Evolutionary conservation across 2,329 filamentous ascomycete species (phyloP).

Genomic region (Phaeoacremonium minimum): DNA sequence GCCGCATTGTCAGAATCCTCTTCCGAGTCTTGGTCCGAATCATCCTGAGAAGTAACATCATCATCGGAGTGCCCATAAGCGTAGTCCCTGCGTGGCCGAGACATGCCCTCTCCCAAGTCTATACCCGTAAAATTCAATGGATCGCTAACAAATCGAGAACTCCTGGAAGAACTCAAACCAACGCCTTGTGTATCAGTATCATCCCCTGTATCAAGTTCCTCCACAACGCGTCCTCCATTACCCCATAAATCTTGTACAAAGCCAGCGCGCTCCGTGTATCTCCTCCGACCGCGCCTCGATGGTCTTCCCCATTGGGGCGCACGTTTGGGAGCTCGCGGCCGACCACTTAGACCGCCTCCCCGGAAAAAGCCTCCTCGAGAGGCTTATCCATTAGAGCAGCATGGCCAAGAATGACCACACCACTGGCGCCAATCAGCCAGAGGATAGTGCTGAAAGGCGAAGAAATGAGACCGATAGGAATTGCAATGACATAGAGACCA

Average conservation of each 20-base stretch:
- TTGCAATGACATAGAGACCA: conserved; percentile 72
- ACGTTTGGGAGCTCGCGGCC: conserved; percentile 96
- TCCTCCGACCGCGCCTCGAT: conserved; percentile 80
- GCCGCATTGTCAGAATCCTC: conserved; percentile 49
- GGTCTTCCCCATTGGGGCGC: conserved; percentile 99
- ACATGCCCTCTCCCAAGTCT: conserved; percentile 45
- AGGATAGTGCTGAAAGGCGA: conserved; percentile 81
- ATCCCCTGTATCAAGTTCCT: conserved; percentile 63
- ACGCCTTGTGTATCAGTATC: conserved; percentile 50
- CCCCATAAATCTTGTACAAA: conserved; percentile 35
- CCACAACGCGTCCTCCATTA: conserved; percentile 46
- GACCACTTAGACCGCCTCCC: conserved; percentile 99
- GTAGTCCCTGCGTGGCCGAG: conserved; percentile 28
- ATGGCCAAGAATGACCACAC: conserved; percentile 91
- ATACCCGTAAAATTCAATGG: conserved; percentile 56
- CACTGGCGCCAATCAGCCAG: conserved; percentile 94
- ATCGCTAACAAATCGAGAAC: conserved; percentile 53
- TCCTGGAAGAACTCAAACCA: conserved; percentile 38
- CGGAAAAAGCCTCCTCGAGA: conserved; percentile 99
- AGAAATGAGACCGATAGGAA: conserved; percentile 80
- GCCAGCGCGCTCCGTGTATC: conserved; percentile 45
- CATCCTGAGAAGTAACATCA: conserved; percentile 42
- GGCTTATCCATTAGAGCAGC: conserved; percentile 96
- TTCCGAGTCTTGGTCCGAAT: conserved; percentile 43
- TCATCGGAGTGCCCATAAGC: conserved; percentile 38